Conservation (phyloP, 345 rosid genomes). For the Citrus sinensis region DVS_A1.0 CM039168.1:4833501-4834000, state of each 20-base stretch:
- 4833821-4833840: constrained; percentile 41
- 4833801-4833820: constrained; percentile 45
- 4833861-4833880: constrained; percentile 72
- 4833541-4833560: constrained; percentile 73
- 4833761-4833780: constrained; percentile 77
- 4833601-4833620: constrained; percentile 70
- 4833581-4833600: constrained; percentile 73
- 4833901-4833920: constrained; percentile 97
- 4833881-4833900: constrained; percentile 72
- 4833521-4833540: constrained; percentile 81
- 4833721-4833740: neutral
- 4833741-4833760: constrained; percentile 47
- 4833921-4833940: constrained; percentile 99
- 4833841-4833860: constrained; percentile 73
- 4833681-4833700: constrained; percentile 37
- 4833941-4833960: constrained; percentile 98
- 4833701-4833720: constrained; percentile 31
- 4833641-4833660: constrained; percentile 97
- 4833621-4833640: constrained; percentile 97
- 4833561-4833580: constrained; percentile 62
- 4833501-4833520: constrained; percentile 69
- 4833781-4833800: constrained; percentile 48
- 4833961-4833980: constrained; percentile 69
- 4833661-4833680: constrained; percentile 71
- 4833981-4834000: neutral